Evolutionary conservation across 2,329 filamentous ascomycete genomes (phyloP), one percentile per base, ranked within the genome.

Genomic region (Plenodomus biglobosus): DNA sequence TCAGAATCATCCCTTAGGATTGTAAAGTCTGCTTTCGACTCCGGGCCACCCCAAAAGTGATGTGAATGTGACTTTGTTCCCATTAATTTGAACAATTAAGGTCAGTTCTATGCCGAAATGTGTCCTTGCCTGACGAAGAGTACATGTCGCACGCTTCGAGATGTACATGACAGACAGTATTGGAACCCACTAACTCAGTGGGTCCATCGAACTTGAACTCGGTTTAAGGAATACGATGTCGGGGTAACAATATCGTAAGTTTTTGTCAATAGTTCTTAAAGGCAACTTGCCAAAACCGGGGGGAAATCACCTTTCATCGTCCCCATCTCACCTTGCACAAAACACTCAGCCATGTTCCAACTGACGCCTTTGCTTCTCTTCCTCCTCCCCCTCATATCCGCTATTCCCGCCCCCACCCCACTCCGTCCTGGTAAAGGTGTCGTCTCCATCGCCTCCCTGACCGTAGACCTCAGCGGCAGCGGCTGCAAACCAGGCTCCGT

Each of bases 381-480:
- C 3, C 8, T 32, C 27, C 13, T 11, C 13, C 13, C 27, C 13
- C 13, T 32, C 16, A 18, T 16, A 4, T 4, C 15, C 16, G 43
- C 38, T 8, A 2, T 34, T 10, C 32, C 40, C 15, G 39, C 20
- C 13, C 40, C 46, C 15, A 51, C 42, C 22, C 45, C 48, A 17
- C 35, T 52, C 4, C 39, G 34, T 13, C 59, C 61, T 10, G 55
- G 58, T 1, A 42, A 43, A 38, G 60, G 60, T n/a, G 38, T 27
- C 5, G 53, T 59, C 11, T 48, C 45, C 8, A 30, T 58, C 1
- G 45, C 56, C 17, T 44, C 51, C 2, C 48, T 59, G 13, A 50
- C 59, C n/a, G 52, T 63, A 15, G 59, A 60, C 37, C 58, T 58
- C 16, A 56, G 61, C 18, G 64, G 64, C 17, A 58, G 53, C 39